Percentiles rank a stretch among this genome's conserved stretches.
phyloP scores from a whole-genome alignment of 2,329 filamentous ascomycete genomes.

The Diaporthe sp. region DNA sequence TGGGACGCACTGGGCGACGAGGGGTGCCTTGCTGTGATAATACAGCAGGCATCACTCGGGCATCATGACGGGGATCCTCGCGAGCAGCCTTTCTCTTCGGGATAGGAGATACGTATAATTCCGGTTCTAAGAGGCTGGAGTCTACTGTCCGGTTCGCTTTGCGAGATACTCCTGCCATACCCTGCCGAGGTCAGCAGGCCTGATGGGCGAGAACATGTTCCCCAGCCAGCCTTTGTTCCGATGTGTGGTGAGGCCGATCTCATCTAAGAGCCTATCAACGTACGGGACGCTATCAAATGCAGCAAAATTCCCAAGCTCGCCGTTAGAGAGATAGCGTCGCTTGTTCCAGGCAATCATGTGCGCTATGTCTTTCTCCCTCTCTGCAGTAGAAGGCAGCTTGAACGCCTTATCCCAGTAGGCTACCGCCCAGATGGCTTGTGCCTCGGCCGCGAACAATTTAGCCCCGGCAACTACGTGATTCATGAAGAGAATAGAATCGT shows the following conservation, averaged over 20 bases:
- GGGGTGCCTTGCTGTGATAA: too few relatives aligned
- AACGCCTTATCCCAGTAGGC: not conserved
- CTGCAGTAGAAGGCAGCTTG: not conserved
- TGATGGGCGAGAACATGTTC: slow-evolving; percentile 10
- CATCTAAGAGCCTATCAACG: not conserved
- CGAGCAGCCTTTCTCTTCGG: not conserved
- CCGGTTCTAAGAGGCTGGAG: not conserved
- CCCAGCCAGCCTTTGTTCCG: slow-evolving; percentile 13
- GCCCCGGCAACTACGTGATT: not conserved
- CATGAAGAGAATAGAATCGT: not conserved
- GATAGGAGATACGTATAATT: not conserved
- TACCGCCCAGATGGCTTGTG: slow-evolving; percentile 2
- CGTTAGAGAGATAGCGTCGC: slow-evolving; percentile 2
- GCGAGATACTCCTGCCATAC: not conserved
- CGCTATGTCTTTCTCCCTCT: not conserved
- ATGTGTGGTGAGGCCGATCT: not conserved
- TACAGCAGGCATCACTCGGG: not conserved
- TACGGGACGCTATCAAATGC: slow-evolving; percentile 3
- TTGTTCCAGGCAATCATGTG: slow-evolving; percentile 12
- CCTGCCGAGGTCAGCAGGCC: not conserved
- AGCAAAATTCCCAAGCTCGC: not conserved
- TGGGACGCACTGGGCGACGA: not conserved
- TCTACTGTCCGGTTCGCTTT: not conserved
- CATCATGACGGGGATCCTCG: not conserved
- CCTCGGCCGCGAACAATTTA: not conserved